Evolutionary conservation across 2,329 filamentous ascomycete species (phyloP).

Genomic region (Colletotrichum melonis): DNA sequence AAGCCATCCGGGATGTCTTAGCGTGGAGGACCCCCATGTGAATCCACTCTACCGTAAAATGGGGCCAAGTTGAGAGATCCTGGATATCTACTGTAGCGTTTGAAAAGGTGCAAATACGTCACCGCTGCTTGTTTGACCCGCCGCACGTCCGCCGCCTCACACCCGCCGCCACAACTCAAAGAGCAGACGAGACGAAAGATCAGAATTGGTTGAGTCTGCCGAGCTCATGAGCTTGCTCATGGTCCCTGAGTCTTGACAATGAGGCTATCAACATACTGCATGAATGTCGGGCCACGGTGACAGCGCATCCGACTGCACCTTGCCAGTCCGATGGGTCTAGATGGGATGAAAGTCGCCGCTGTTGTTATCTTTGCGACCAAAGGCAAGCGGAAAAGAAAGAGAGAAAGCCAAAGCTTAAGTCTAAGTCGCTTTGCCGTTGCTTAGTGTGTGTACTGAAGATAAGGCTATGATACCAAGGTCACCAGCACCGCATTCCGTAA

Average conservation of each 20-base stretch:
- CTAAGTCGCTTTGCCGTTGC: background rate
- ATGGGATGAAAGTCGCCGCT: constrained; percentile 17
- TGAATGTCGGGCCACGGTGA: background rate
- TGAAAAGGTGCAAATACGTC: constrained; percentile 20
- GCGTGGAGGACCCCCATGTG: constrained; percentile 6
- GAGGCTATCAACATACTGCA: background rate
- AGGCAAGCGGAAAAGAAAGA: background rate
- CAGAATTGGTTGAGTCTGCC: background rate
- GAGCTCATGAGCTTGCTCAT: background rate
- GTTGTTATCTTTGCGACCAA: background rate
- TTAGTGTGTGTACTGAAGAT: background rate
- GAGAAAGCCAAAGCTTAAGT: background rate
- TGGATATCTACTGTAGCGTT: constrained; percentile 10
- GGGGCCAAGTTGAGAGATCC: background rate
- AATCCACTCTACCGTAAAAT: constrained; percentile 27
- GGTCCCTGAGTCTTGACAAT: background rate
- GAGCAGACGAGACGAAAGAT: background rate
- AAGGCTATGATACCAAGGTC: background rate
- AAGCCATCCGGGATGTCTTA: background rate
- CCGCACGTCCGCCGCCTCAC: background rate
- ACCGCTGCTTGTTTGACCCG: background rate
- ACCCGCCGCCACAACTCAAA: background rate
- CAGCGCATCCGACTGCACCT: background rate
- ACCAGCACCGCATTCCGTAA: background rate
- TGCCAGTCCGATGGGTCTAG: background rate